Conservation (phyloP, 495 filamentous ascomycete species). For the Aspergillus campestris region DNA sequence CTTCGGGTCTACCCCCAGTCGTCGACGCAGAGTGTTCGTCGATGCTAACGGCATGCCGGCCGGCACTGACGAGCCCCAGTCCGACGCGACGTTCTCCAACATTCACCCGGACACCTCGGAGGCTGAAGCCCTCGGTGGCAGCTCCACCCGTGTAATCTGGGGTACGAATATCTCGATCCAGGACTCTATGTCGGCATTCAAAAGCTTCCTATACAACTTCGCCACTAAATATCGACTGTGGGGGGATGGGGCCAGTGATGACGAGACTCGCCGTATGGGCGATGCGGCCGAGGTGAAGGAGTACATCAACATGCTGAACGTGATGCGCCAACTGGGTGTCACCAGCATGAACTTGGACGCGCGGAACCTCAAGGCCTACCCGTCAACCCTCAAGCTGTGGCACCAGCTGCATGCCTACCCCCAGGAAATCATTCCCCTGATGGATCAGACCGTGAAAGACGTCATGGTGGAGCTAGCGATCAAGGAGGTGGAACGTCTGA, state of each 20-base stretch:
- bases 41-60: constrained; percentile 73
- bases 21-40: constrained; percentile 66
- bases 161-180: constrained; percentile 92
- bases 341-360: constrained; percentile 81
- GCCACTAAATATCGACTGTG: constrained; percentile 90
- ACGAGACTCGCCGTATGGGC: constrained; percentile 56
- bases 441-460: constrained; percentile 92
- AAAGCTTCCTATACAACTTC: constrained; percentile 85
- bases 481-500: constrained; percentile 65
- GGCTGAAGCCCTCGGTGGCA: constrained; percentile 76
- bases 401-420: constrained; percentile 89
- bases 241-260: constrained; percentile 69
- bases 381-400: constrained; percentile 86
- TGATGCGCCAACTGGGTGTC: constrained; percentile 79
- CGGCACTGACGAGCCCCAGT: constrained; percentile 42
- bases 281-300: constrained; percentile 56
- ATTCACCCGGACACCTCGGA: constrained; percentile 84
- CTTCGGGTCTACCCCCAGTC: constrained; percentile 53
- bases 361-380: constrained; percentile 86
- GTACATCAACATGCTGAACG: constrained; percentile 79
- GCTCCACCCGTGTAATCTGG: constrained; percentile 81
- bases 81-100: constrained; percentile 85
- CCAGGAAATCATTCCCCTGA: constrained; percentile 88
- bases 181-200: constrained; percentile 78
- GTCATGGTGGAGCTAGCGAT: constrained; percentile 83